Evolutionary conservation across 2,329 filamentous ascomycete genomes (phyloP).

Genomic region (Verticillium albo-atrum): DNA sequence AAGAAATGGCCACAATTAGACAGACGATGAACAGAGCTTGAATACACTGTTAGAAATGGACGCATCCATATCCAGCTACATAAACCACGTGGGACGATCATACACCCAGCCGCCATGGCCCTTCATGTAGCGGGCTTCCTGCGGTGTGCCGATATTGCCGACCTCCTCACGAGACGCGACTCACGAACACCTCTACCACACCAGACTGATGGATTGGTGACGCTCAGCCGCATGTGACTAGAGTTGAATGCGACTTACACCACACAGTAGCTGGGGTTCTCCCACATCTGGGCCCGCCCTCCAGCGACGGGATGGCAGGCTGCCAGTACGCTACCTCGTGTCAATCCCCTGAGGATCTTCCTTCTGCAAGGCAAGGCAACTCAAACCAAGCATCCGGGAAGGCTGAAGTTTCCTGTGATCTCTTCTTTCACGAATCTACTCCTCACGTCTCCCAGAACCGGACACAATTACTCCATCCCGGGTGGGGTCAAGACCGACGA

Average conservation of each 20-base stretch:
- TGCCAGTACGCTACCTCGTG: background rate
- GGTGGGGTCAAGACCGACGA: background rate
- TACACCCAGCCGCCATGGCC: too few species aligned
- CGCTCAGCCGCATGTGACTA: background rate
- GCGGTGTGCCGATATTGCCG: background rate
- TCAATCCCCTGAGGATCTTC: background rate
- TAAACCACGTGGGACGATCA: too few species aligned
- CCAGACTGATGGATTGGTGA: background rate
- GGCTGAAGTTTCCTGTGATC: background rate
- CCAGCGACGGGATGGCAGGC: background rate
- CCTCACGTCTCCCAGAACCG: background rate
- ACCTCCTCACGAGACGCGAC: background rate
- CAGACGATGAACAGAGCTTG: too few species aligned
- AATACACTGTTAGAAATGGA: too few species aligned
- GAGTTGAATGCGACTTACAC: background rate
- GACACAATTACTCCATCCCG: background rate
- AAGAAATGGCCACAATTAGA: too few species aligned
- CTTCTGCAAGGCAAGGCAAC: background rate
- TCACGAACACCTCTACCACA: background rate
- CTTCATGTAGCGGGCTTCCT: too few species aligned
- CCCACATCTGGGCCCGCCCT: background rate
- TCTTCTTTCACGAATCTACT: background rate
- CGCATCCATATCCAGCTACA: too few species aligned
- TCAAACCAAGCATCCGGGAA: background rate
- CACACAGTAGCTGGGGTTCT: background rate